Percentiles rank a stretch among this genome's conserved stretches.
Conservation (phyloP, 352 stramenopile species). For the Globisporangium sylvaticum region DNA sequence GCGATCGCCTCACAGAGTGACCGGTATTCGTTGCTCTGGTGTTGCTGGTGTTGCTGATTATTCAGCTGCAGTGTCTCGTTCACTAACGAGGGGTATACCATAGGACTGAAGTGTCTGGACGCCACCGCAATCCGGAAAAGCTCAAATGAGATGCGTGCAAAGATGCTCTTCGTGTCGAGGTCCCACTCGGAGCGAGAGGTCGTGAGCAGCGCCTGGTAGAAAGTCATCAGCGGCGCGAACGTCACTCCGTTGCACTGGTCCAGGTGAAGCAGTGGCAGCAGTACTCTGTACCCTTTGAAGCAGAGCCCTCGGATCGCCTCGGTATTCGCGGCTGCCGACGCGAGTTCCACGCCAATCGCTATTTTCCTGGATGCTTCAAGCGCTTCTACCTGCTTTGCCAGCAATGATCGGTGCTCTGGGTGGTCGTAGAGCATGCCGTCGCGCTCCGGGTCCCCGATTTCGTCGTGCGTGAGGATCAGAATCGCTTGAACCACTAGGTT, state of each 20-base stretch:
- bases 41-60: background rate
- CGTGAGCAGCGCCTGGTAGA: constrained; percentile 40
- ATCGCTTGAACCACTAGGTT: constrained; percentile 45
- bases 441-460: constrained; percentile 36
- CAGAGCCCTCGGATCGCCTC: constrained; percentile 46
- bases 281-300: constrained; percentile 65
- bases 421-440: constrained; percentile 42
- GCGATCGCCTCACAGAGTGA: constrained; percentile 11
- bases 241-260: constrained; percentile 33
- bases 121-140: constrained; percentile 40
- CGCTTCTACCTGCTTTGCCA: constrained; percentile 30
- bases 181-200: constrained; percentile 32
- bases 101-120: constrained; percentile 19
- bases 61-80: background rate
- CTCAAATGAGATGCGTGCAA: constrained; percentile 53
- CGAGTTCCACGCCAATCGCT: constrained; percentile 60
- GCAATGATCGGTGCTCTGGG: constrained; percentile 24
- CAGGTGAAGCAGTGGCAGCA: constrained; percentile 67
- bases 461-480: constrained; percentile 47
- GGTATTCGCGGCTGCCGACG: constrained; percentile 38
- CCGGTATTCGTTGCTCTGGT: constrained; percentile 9
- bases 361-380: constrained; percentile 49
- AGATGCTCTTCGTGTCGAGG: constrained; percentile 44
- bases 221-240: constrained; percentile 49
- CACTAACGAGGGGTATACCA: constrained; percentile 22